Conservation (phyloP, 495 filamentous ascomycete genomes). For the Chaetomium fimeti region DNA sequence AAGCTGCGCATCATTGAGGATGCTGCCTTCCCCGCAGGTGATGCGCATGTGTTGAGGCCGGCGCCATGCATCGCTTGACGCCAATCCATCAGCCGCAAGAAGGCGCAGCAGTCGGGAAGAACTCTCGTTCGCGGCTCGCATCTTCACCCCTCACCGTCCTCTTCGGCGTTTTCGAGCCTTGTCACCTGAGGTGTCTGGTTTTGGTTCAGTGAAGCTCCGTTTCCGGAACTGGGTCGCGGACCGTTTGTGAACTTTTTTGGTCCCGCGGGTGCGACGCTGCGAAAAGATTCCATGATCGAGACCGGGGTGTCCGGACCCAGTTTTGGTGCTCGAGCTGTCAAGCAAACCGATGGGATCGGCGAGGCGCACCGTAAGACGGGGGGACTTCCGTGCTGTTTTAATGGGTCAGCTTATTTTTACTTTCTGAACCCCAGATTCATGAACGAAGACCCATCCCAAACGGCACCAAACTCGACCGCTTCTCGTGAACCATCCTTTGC, state of each 20-base stretch:
- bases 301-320: too few relatives aligned
- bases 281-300: too few relatives aligned
- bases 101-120: constrained; percentile 1
- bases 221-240: not conserved
- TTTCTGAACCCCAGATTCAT: not conserved
- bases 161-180: not conserved
- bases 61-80: not conserved
- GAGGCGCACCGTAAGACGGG: not conserved
- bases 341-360: not conserved
- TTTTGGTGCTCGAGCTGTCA: too few relatives aligned
- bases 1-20: not conserved
- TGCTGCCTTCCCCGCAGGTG: not conserved
- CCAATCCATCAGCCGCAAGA: constrained; percentile 4
- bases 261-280: not conserved
- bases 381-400: not conserved
- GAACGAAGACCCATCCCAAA: not conserved
- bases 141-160: not conserved
- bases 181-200: not conserved
- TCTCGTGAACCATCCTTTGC: not conserved
- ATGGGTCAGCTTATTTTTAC: not conserved
- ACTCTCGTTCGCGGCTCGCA: not conserved
- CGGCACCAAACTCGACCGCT: not conserved
- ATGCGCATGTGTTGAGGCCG: not conserved
- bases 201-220: not conserved
- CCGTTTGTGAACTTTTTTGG: not conserved